These are phyloP conservation scores for Cymbopogon flexuosus DNA, from an alignment of 202 grass and related monocot genomes.

Conservation along the genomic window DNA sequence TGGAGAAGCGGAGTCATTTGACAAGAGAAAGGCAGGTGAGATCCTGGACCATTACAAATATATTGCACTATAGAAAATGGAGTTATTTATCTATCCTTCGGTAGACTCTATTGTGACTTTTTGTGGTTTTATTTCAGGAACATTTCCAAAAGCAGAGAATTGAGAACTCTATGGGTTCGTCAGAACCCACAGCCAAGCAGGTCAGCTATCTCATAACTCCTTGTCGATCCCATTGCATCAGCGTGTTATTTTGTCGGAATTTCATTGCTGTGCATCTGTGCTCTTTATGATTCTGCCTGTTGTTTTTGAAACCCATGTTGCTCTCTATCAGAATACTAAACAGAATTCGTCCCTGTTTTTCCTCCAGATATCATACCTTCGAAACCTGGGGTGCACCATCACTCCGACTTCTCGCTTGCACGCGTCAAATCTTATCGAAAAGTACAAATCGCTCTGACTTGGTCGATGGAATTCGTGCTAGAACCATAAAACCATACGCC, in stretches of 20 bases:
- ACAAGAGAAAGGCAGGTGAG: conserved; percentile 84
- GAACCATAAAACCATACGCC: not conserved
- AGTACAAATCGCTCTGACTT: conserved; percentile 77
- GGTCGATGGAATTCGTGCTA: not conserved
- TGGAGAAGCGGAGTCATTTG: conserved; percentile 62
- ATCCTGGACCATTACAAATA: conserved; percentile 12
- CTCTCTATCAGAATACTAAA: not conserved
- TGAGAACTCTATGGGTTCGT: conserved; percentile 91
- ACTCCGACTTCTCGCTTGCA: conserved; percentile 73
- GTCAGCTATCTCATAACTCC: conserved; percentile 27
- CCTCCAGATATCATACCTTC: conserved; percentile 78
- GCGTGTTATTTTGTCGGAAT: conserved; percentile 3
- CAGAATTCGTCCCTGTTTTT: not conserved
- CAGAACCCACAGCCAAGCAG: conserved; percentile 86
- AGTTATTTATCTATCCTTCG: not conserved
- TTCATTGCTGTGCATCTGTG: not conserved
- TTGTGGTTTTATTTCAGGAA: conserved; percentile 58
- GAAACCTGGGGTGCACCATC: conserved; percentile 79
- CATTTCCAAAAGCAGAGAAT: conserved; percentile 98
- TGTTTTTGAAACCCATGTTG: not conserved
- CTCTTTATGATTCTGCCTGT: not conserved
- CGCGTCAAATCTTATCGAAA: conserved; percentile 83
- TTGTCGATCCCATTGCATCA: not conserved
- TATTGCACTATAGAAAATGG: not conserved
- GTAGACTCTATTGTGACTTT: conserved; percentile 15